A percentile compares a stretch with the other conserved stretches of the same genome.
phyloP scores from a whole-genome alignment of 2,329 filamentous ascomycete species.

The Xylaria sp. region DNA sequence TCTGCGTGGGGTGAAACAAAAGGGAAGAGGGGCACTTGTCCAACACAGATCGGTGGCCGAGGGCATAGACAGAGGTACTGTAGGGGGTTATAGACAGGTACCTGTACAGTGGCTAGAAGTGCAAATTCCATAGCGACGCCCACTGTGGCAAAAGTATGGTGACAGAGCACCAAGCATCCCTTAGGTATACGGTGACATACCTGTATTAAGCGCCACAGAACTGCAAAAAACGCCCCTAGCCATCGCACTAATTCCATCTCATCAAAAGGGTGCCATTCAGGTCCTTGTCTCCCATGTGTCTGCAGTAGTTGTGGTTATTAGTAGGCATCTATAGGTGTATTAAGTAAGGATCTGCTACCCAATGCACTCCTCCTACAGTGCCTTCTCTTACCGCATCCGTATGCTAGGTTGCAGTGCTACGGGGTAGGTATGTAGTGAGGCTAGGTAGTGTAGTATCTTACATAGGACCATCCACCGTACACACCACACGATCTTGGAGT shows the following conservation, averaged over 20 bases:
- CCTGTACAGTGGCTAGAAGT: neutral
- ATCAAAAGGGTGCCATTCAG: constrained; percentile 1
- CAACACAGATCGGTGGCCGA: constrained; percentile 25
- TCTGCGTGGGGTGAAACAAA: constrained; percentile 23
- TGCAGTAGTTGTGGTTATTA: neutral
- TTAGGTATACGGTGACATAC: neutral
- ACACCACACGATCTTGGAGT: constrained; percentile 17
- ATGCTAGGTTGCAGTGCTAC: neutral
- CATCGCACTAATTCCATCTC: constrained; percentile 16
- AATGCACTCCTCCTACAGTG: neutral
- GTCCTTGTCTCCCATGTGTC: constrained; percentile 13
- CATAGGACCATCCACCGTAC: neutral
- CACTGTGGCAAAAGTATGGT: constrained; percentile 26
- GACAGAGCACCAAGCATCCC: constrained; percentile 3
- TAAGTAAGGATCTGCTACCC: neutral
- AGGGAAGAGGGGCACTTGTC: constrained; percentile 12
- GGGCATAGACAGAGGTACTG: neutral
- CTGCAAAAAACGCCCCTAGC: neutral
- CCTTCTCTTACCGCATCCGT: neutral
- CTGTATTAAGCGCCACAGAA: constrained; percentile 24
- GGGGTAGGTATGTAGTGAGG: neutral
- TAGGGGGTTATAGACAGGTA: neutral
- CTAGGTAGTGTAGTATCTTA: neutral
- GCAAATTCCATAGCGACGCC: constrained; percentile 22
- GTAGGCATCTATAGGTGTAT: constrained; percentile 2